A percentile compares a stretch with the other conserved stretches of the same genome.
These are phyloP conservation scores for Schwanniomyces pseudopolymorphus DNA, from an alignment of 805 yeast species.

Conservation along the genomic window DNA sequence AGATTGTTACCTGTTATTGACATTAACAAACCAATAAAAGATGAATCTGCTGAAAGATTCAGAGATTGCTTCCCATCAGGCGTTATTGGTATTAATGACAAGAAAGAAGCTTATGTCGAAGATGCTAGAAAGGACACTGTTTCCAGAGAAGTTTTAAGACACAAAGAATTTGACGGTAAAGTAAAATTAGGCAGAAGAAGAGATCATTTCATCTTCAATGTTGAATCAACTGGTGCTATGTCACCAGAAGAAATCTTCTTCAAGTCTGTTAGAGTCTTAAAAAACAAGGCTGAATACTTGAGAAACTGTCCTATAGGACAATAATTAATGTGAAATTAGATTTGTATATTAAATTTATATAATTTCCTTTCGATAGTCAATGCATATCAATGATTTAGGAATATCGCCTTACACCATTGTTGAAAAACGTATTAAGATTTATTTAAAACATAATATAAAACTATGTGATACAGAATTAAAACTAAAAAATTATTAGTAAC, in stretches of 20 bases:
- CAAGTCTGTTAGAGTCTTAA: conserved; percentile 82
- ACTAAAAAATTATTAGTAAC: background rate
- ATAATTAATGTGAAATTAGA: conserved; percentile 15
- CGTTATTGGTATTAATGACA: conserved; percentile 71
- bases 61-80: conserved; percentile 92
- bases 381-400: background rate
- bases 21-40: conserved; percentile 70
- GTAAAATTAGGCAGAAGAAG: conserved; percentile 89
- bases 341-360: background rate
- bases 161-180: conserved; percentile 83
- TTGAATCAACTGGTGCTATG: conserved; percentile 96
- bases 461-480: background rate
- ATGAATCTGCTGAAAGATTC: conserved; percentile 74
- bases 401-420: background rate
- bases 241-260: conserved; percentile 93
- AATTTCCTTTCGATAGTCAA: background rate
- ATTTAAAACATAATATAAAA: background rate
- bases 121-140: conserved; percentile 96
- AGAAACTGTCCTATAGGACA: conserved; percentile 76
- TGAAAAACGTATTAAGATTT: background rate
- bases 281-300: conserved; percentile 78
- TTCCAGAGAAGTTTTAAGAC: conserved; percentile 93
- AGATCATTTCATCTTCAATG: conserved; percentile 91
- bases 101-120: conserved; percentile 73
- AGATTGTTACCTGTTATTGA: conserved; percentile 87